Conservation (phyloP, 192 early-diverging fungal species). For the Coemansia aciculifera region DNA sequence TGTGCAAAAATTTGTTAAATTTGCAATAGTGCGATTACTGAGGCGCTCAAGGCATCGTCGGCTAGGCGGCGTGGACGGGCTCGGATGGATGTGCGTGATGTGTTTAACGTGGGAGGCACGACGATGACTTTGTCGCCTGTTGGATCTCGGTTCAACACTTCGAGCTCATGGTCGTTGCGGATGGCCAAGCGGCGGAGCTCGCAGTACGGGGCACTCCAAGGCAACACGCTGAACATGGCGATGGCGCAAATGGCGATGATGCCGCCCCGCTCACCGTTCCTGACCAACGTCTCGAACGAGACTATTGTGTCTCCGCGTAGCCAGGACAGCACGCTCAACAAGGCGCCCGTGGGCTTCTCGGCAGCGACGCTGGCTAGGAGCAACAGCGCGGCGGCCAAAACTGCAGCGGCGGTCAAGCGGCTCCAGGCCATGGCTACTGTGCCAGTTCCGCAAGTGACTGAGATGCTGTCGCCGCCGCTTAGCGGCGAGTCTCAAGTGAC, state of each 20-base stretch:
- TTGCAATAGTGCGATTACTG: conserved; percentile 35
- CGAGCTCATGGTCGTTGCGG: conserved; percentile 11
- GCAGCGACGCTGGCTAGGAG: conserved; percentile 22
- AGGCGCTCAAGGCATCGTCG: conserved; percentile 52
- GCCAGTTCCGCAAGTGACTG: conserved; percentile 2
- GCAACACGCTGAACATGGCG: conserved; percentile 43
- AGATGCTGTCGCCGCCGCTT: conserved; percentile 24
- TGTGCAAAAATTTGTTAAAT: not conserved
- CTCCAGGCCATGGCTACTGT: conserved; percentile 31
- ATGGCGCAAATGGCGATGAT: conserved; percentile 51
- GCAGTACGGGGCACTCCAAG: conserved; percentile 21
- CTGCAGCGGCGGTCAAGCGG: conserved; percentile 43
- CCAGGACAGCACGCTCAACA: conserved; percentile 11
- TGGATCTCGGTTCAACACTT: conserved; percentile 21
- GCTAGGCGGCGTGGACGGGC: conserved; percentile 37
- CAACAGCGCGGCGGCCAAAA: conserved; percentile 51
- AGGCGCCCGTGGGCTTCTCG: not conserved
- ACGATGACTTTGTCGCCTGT: conserved; percentile 31
- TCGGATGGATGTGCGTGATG: conserved; percentile 50
- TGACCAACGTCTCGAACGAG: conserved; percentile 25
- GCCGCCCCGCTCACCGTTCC: conserved; percentile 46
- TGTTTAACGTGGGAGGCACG: conserved; percentile 31
- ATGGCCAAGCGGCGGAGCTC: conserved; percentile 21
- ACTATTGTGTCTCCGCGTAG: not conserved
- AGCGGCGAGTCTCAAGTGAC: conserved; percentile 15